Percentiles rank a stretch among this genome's conserved stretches.
Evolutionary conservation across 148 eudicot species (phyloP).

Genomic region (Vaccinium macrocarpon): DNA sequence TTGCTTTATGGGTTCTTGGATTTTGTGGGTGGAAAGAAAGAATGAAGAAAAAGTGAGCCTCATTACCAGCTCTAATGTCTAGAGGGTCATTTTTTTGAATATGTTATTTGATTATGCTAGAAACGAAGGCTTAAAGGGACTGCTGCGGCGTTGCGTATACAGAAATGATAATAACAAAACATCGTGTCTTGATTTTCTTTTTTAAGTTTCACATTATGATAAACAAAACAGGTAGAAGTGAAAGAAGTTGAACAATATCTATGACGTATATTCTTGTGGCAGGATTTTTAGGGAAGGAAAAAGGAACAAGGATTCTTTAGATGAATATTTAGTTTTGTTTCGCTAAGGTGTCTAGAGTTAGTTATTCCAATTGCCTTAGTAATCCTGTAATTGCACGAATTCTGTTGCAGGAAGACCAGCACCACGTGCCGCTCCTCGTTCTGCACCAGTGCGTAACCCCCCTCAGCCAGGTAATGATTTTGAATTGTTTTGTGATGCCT

Average conservation of each 20-base stretch:
- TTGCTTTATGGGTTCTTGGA: too few relatives aligned
- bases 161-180: background rate
- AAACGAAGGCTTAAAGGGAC: background rate
- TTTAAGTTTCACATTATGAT: background rate
- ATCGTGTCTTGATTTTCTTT: background rate
- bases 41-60: background rate
- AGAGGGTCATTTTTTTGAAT: background rate
- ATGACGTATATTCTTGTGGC: background rate
- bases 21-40: background rate
- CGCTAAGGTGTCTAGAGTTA: background rate
- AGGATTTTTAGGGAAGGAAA: background rate
- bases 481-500: background rate
- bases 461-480: slow-evolving; percentile 47
- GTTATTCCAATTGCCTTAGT: background rate
- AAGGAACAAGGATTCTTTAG: background rate
- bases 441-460: slow-evolving; percentile 61
- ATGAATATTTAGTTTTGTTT: background rate
- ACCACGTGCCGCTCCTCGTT: slow-evolving; percentile 63
- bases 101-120: background rate
- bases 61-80: background rate
- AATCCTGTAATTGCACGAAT: background rate
- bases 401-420: slow-evolving; percentile 70
- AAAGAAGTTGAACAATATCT: too few relatives aligned
- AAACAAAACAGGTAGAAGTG: background rate
- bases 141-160: background rate